Evolutionary conservation across 2,329 filamentous ascomycete species (phyloP).

Genomic region (Neofusicoccum laricinum): DNA sequence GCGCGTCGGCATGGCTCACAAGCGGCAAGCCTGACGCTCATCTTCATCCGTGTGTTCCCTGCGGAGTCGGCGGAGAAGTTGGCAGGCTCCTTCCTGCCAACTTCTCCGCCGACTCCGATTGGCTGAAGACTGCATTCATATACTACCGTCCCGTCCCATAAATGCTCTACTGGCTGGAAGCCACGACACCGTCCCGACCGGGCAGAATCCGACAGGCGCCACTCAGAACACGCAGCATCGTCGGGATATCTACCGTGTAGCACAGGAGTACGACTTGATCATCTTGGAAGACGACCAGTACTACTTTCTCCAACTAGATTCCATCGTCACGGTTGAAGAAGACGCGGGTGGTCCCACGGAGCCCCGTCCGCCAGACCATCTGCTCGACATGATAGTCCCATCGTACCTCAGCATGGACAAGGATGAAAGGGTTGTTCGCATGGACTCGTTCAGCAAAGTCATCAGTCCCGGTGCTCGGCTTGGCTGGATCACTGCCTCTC

Average conservation of each 20-base stretch:
- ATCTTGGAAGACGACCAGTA: conserved; percentile 33
- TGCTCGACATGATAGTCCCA: conserved; percentile 18
- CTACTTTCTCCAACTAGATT: conserved; percentile 24
- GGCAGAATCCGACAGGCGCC: conserved; percentile 27
- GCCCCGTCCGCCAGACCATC: background rate
- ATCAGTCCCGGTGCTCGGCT: conserved; percentile 30
- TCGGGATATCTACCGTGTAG: conserved; percentile 25
- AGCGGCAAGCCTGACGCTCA: conserved; percentile 19
- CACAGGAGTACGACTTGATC: conserved; percentile 25
- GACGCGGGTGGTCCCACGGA: background rate
- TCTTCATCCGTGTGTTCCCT: background rate
- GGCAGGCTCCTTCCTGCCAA: too few species aligned
- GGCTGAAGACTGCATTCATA: too few species aligned
- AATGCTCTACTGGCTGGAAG: too few species aligned
- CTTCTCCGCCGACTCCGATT: too few species aligned
- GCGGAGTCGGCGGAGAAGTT: background rate
- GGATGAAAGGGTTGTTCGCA: conserved; percentile 30
- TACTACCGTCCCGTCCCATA: too few species aligned
- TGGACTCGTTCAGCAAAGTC: conserved; percentile 34
- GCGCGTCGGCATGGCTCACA: conserved; percentile 28
- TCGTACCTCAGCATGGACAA: conserved; percentile 36
- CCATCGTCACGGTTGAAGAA: too few species aligned
- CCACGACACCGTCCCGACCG: conserved; percentile 25
- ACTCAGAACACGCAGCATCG: conserved; percentile 25
- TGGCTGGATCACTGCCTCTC: conserved; percentile 29